Percentiles rank a stretch among this genome's conserved stretches.
These are phyloP conservation scores for Pulveroboletus sp. DNA, from an alignment of 768 basidiomycete species.

Conservation along the genomic window DNA sequence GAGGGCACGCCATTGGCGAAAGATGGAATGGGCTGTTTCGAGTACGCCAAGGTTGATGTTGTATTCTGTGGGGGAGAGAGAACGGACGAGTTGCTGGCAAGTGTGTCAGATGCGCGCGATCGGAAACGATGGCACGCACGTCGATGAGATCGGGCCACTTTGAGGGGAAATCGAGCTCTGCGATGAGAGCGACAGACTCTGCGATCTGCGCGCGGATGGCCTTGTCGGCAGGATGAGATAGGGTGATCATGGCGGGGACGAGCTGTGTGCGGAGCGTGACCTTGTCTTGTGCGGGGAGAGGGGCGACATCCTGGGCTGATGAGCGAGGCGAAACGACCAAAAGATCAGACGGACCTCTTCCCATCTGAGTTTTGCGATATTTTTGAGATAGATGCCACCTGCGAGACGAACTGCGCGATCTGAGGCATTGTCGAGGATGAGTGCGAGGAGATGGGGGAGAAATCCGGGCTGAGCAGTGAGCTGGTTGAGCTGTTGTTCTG, in stretches of 20 bases:
- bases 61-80: constrained; percentile 79
- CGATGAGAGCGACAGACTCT: constrained; percentile 90
- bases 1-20: constrained; percentile 88
- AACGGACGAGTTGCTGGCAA: constrained; percentile 80
- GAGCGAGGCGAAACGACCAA: background rate
- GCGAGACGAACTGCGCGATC: constrained; percentile 76
- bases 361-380: constrained; percentile 85
- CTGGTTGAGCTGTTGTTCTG: constrained; percentile 71
- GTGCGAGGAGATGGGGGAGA: constrained; percentile 69
- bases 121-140: constrained; percentile 48
- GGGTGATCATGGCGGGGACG: constrained; percentile 87
- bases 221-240: constrained; percentile 74
- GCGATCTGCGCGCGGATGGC: constrained; percentile 81
- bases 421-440: constrained; percentile 66
- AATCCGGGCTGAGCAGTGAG: constrained; percentile 77
- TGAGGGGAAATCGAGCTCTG: constrained; percentile 86
- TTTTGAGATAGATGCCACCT: constrained; percentile 90
- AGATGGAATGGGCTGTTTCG: constrained; percentile 95
- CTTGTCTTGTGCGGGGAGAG: constrained; percentile 72
- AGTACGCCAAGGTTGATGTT: constrained; percentile 87
- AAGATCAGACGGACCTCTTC: constrained; percentile 59
- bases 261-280: constrained; percentile 68
- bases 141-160: constrained; percentile 89
- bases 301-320: constrained; percentile 59
- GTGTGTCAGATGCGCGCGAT: constrained; percentile 14